These are phyloP conservation scores for Aspergillus sp. DNA, from an alignment of 2,329 filamentous ascomycete genomes.

Conservation along the genomic window DNA sequence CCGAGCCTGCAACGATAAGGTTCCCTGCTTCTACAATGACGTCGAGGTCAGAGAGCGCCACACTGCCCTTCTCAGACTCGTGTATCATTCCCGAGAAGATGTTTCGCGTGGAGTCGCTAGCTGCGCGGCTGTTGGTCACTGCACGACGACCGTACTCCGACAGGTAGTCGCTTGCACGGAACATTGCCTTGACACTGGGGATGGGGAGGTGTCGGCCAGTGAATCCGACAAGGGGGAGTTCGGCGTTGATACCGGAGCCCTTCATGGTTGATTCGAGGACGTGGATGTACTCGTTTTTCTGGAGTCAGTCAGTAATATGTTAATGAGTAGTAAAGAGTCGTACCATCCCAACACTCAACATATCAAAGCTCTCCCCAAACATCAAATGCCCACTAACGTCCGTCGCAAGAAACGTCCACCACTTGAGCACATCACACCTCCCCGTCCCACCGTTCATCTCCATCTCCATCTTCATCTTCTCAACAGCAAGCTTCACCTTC, in stretches of 20 bases:
- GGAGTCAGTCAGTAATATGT: background rate
- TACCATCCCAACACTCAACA: conserved; percentile 54
- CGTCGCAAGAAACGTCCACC: conserved; percentile 56
- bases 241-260: conserved; percentile 16
- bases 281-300: conserved; percentile 43
- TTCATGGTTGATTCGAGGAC: conserved; percentile 35
- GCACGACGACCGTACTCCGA: conserved; percentile 15
- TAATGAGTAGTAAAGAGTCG: too few species aligned
- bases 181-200: conserved; percentile 12
- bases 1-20: conserved; percentile 54
- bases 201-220: conserved; percentile 17
- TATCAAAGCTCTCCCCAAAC: conserved; percentile 57
- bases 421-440: conserved; percentile 47
- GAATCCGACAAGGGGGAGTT: conserved; percentile 15
- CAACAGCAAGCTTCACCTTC: conserved; percentile 45
- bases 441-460: background rate
- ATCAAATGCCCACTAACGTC: conserved; percentile 56
- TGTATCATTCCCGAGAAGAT: conserved; percentile 46
- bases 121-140: conserved; percentile 25
- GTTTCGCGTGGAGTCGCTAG: conserved; percentile 32
- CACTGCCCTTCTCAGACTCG: conserved; percentile 35
- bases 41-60: conserved; percentile 35
- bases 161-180: conserved; percentile 18
- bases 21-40: conserved; percentile 42
- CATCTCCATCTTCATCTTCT: conserved; percentile 47